Conservation (phyloP, 2,329 filamentous ascomycete genomes). For the Macrophomina tecta region DNA sequence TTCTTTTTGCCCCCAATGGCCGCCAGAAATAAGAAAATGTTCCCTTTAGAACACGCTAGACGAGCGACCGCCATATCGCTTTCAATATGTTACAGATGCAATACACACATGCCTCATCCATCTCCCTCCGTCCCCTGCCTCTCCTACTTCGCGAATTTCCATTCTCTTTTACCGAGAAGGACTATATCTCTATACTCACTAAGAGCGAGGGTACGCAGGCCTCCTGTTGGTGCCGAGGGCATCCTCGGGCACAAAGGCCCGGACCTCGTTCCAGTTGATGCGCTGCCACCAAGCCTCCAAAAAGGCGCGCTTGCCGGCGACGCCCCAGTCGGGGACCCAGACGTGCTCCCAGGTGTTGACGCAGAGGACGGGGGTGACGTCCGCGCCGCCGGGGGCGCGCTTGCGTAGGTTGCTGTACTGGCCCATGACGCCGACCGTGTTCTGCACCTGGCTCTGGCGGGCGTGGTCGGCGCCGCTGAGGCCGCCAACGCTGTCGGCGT, state of each 20-base stretch:
- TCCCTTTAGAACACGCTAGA: constrained; percentile 1
- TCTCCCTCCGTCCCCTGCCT: not conserved
- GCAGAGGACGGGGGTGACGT: constrained; percentile 80
- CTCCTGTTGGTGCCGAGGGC: not conserved
- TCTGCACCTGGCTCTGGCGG: constrained; percentile 32
- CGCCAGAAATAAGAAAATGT: not conserved
- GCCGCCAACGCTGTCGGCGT: constrained; percentile 37
- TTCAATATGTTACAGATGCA: constrained; percentile 20
- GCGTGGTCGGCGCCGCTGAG: constrained; percentile 28
- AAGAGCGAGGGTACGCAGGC: too few relatives aligned
- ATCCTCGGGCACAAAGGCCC: constrained; percentile 16
- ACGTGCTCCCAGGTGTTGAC: constrained; percentile 97
- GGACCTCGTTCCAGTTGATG: constrained; percentile 83
- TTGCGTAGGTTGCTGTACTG: constrained; percentile 38
- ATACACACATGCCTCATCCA: constrained; percentile 5
- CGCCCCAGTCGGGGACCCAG: constrained; percentile 82
- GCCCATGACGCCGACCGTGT: constrained; percentile 50
- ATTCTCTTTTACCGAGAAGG: not conserved
- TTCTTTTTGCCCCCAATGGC: not conserved
- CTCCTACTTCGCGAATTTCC: not conserved
- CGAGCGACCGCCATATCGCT: not conserved
- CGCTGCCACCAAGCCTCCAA: constrained; percentile 84
- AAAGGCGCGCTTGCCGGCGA: constrained; percentile 74
- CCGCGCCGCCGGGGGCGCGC: constrained; percentile 69
- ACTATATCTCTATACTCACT: not conserved